Base-by-base conservation (phyloP, 257 asterid genomes). In the Marsdenia floribunda region DNA sequence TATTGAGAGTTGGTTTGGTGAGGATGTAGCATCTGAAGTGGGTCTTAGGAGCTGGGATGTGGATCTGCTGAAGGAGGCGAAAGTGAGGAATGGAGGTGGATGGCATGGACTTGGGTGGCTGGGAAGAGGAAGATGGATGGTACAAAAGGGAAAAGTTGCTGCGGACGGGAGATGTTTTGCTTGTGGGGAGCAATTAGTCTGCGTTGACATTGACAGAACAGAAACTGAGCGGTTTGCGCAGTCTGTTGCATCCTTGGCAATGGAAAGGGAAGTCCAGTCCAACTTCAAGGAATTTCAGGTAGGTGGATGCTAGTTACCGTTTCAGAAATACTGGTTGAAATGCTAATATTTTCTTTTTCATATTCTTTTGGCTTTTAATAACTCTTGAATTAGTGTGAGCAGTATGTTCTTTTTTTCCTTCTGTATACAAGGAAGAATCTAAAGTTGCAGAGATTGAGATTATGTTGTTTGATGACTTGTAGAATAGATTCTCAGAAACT, bases 101-200 rank as follows among this genome's bases (percentile, higher is more conserved):
- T 92, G 97, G 97, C 97, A 94, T 76, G 97, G 99, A 70, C 89
- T 87, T 72, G 97, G 97, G 46, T 94, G 97, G 96, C 87, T 92
- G 65, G 93, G 97, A 53, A 73, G 78, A 85, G 97, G 97, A 37
- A 86, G 82, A 60, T 94, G 99, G 99, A 79, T 71, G 57, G 78
- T 82, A 67, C 83, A 73, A 74, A 89, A 85, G 77, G 82, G 92
- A 22, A 81, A 46, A 76, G 75, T 88, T 24, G 74, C 85, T 70
- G 76, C 90, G 0, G 82, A 83, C 74, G 97, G 97, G 37, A 81
- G 70, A 63, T 94, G 98, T 46, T 71, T 81, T 61, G 80, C 85
- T 53, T 92, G 96, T 78, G 69, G 69, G 35, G 86, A 89, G 74
- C 89, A 82, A 78, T 88, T 92, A 83, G 91, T 74, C 67, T 89